phyloP scores from a whole-genome alignment of 495 filamentous ascomycete species.

The Podospora fimiseda region DNA sequence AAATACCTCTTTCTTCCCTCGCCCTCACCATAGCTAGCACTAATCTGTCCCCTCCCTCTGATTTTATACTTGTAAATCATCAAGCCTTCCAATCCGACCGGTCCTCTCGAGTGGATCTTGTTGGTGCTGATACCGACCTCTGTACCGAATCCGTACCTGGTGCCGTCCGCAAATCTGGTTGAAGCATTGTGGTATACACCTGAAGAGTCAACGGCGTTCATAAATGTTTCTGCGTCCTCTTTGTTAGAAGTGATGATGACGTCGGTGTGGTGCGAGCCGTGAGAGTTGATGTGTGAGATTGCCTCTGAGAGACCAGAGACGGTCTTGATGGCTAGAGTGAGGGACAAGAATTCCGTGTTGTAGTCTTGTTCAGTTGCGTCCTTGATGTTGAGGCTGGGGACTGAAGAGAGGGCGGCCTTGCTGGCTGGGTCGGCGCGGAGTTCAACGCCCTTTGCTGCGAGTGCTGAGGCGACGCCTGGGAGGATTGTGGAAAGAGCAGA shows the following conservation, averaged over 20 bases:
- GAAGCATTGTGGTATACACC: slow-evolving; percentile 97
- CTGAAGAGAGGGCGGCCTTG: slow-evolving; percentile 50
- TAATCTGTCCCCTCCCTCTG: slow-evolving; percentile 69
- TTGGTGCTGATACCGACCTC: slow-evolving; percentile 98
- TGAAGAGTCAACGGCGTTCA: slow-evolving; percentile 76
- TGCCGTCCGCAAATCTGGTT: slow-evolving; percentile 90
- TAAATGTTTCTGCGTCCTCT: slow-evolving; percentile 67
- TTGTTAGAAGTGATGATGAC: slow-evolving; percentile 68
- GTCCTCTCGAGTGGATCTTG: slow-evolving; percentile 92
- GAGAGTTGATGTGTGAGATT: slow-evolving; percentile 80
- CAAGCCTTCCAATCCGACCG: slow-evolving; percentile 88
- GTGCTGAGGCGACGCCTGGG: slow-evolving; percentile 60
- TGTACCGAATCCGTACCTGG: slow-evolving; percentile 94
- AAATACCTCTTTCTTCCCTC: slow-evolving; percentile 61
- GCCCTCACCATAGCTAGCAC: slow-evolving; percentile 64
- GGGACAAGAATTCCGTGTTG: slow-evolving; percentile 82
- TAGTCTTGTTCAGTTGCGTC: slow-evolving; percentile 65
- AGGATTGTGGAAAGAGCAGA: slow-evolving; percentile 61
- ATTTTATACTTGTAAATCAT: slow-evolving; percentile 97
- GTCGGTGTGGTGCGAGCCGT: slow-evolving; percentile 94
- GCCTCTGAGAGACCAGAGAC: slow-evolving; percentile 63
- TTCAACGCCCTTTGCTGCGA: slow-evolving; percentile 69
- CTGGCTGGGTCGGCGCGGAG: slow-evolving; percentile 74
- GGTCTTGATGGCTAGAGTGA: slow-evolving; percentile 78
- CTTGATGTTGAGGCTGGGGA: slow-evolving; percentile 44